Evolutionary conservation across 2,329 filamentous ascomycete genomes (phyloP), one percentile per base, ranked within the genome.

Genomic region (Monosporascus ibericus): DNA sequence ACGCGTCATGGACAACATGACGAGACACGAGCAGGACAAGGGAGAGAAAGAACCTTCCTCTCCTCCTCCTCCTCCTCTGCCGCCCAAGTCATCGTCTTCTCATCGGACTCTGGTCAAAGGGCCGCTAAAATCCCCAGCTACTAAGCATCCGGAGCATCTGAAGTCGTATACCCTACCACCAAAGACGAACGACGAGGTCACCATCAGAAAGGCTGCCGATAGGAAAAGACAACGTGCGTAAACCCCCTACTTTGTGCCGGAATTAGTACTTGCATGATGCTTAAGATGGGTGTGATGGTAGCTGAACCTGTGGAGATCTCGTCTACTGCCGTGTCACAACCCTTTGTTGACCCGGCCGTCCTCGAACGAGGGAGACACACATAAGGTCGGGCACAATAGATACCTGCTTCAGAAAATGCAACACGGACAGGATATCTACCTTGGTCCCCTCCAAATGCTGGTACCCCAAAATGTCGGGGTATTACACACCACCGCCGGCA

Each of bases 311-410:
- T 57, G n/a, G 57, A 62, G 48, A 61, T 68, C 48, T 62, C 55
- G 3, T 63, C 65, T 20, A 58, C 47, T 6, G 63, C 62, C 9
- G 64, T 66, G 37, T 53, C 64, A 47, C 66, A 68, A 48, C 66
- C 66, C 5, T 68, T 68, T 53, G 63, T 68, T 49, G 63, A 68
- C 51, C 66, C 66, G 17, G 49, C 57, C 3, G 55, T 62, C 44
- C 54, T 67, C 49, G 60, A 65, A 54, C 65, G 56, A 48, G 63
- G 48, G 39, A 53, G 40, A 34, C 27, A 27, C 22, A 3, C 34
- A 34, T 34, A 34, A 34, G 30, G 30, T 14, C 30, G 9, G 14
- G 27, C 9, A 30, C 2, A 8, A 30, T 24, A 24, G 27, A 9
- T 14, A 14, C 30, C 30, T 14, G 30, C 30, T 34, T 34, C 30